Evolutionary conservation across 2,329 filamentous ascomycete species (phyloP).

Genomic region (Beauveria brongniartii): DNA sequence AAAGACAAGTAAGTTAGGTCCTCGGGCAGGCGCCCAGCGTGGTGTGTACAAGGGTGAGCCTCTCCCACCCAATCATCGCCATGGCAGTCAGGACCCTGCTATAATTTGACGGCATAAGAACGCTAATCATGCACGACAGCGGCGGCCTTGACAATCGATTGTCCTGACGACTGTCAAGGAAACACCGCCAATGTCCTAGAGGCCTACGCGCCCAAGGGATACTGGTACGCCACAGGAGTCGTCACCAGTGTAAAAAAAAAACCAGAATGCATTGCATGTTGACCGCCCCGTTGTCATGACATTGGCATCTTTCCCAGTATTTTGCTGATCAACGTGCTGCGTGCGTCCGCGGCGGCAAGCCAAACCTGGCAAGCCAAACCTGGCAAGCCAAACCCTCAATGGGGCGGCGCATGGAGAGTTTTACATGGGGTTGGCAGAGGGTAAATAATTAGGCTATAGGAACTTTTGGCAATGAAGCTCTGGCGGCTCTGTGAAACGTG

Average conservation of each 20-base stretch:
- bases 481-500: constrained; percentile 6
- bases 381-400: not conserved
- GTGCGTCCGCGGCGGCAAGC: not conserved
- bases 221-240: not conserved
- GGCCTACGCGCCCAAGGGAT: not conserved
- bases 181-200: not conserved
- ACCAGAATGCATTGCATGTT: not conserved
- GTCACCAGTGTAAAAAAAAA: too few relatives aligned
- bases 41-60: not conserved
- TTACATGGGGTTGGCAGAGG: not conserved
- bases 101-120: not conserved
- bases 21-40: not conserved
- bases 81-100: not conserved
- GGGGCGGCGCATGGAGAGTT: not conserved
- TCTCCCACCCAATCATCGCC: constrained; percentile 1
- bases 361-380: not conserved
- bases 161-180: not conserved
- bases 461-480: not conserved
- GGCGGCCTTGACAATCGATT: not conserved
- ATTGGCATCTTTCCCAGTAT: not conserved
- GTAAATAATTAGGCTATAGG: not conserved
- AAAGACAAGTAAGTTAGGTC: not conserved
- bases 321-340: not conserved
- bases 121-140: constrained; percentile 1
- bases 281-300: not conserved